phyloP scores from a whole-genome alignment of 2,329 filamentous ascomycete species.

The Aspergillus vadensis region DNA sequence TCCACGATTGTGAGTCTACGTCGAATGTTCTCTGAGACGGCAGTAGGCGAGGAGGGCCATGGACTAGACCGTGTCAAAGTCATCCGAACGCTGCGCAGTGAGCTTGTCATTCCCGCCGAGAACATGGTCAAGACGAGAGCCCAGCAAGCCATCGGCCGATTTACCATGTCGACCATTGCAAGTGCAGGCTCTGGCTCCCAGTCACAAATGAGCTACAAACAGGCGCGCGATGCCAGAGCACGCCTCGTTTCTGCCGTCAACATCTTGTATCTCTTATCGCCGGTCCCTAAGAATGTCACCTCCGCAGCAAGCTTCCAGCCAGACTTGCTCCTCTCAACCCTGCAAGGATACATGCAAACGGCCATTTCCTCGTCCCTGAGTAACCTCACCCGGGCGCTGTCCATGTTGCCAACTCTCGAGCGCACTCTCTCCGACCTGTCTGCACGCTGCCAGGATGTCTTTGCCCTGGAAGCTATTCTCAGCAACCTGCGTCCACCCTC shows the following conservation, averaged over 20 bases:
- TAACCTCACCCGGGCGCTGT: conserved; percentile 72
- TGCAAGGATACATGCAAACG: conserved; percentile 81
- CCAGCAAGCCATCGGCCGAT: conserved; percentile 80
- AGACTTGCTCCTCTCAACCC: conserved; percentile 69
- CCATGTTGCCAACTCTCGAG: conserved; percentile 78
- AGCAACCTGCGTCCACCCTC: conserved; percentile 65
- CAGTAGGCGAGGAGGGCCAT: conserved; percentile 71
- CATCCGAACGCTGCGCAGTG: conserved; percentile 69
- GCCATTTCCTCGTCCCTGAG: conserved; percentile 77
- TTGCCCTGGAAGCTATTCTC: conserved; percentile 81
- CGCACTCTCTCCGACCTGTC: conserved; percentile 79
- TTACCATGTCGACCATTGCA: conserved; percentile 67
- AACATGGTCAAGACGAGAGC: conserved; percentile 70
- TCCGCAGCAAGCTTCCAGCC: conserved; percentile 59
- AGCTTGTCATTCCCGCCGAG: conserved; percentile 72
- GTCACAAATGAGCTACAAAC: conserved; percentile 54
- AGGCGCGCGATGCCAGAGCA: conserved; percentile 73
- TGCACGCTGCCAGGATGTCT: conserved; percentile 82
- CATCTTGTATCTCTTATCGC: conserved; percentile 80
- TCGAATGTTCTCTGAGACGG: conserved; percentile 69
- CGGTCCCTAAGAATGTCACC: conserved; percentile 56
- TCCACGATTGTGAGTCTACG: conserved; percentile 76
- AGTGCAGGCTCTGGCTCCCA: conserved; percentile 28
- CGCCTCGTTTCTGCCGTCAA: conserved; percentile 72
- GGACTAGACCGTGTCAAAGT: conserved; percentile 74